Base-by-base conservation (phyloP, 108 stramenopile species). In the Cyclotella choctawhatcheeana region DNA sequence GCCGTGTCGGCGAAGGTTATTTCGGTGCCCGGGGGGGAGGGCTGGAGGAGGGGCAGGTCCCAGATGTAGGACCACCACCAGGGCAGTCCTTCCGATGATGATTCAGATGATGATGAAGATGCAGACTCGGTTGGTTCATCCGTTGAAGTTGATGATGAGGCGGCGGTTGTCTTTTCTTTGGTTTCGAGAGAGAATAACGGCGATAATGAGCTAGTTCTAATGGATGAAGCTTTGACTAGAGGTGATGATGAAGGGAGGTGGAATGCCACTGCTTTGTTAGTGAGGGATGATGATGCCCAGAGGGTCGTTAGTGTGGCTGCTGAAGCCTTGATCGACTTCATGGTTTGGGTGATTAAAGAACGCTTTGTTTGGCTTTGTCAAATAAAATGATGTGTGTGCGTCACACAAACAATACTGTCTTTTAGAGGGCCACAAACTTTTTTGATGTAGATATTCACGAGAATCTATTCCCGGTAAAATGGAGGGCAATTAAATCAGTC, bases 11-110 rank as follows among this genome's bases (percentile, higher is more conserved):
- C 92, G 69, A 97, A 91, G 33, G 72, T 87, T 25, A 86, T 74
- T 25, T 84, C 85, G 51, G 84, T 81, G n/a, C 96, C 96, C 14
- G 73, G 76, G 26, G 75, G 48, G 8, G 85, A 86, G 17, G 16
- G 59, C 59, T 90, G 63, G 81, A 94, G 79, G 3, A 87, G 58
- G 45, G 89, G 88, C 32, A 97, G 76, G 32, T 89, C 76, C 92
- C 92, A 96, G 20, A 96, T 82, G 45, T 82, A 52, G 27, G 93
- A 90, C 95, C 95, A 96, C 92, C 92, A 96, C 85, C 86, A 96
- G 5, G 95, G 95, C 0, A 96, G 73, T 5, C 92, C 90, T 70
- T 88, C 84, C 48, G 73, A 64, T 21, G 44, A 18, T 7, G 24
- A 13, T 47, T 45, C 59, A 16, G 35, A 1, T 2, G 35, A 2